These are phyloP conservation scores for Chromera velia DNA, from an alignment of 73 alveolate species.

Conservation along the genomic window DNA sequence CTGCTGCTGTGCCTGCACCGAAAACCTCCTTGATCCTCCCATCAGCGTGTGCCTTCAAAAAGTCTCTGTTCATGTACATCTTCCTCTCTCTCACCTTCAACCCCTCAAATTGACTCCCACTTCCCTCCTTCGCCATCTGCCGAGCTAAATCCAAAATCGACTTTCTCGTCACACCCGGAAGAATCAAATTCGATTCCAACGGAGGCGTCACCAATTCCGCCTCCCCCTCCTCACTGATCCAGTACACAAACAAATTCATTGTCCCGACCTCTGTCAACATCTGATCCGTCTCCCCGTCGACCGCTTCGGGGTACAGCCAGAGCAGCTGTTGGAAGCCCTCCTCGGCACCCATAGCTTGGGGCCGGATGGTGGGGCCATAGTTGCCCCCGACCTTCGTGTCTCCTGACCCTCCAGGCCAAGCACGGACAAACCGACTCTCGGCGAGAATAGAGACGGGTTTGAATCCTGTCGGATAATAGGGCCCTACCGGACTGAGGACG, in stretches of 20 bases:
- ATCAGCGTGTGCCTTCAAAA: slow-evolving; percentile 40
- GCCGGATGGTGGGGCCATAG: slow-evolving; percentile 71
- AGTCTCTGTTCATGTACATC: slow-evolving; percentile 25
- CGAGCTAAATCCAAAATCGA: slow-evolving; percentile 30
- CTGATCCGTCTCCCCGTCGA: too few species aligned
- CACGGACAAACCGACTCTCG: too few species aligned
- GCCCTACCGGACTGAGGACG: slow-evolving; percentile 73
- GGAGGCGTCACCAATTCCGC: slow-evolving; percentile 51
- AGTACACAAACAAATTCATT: slow-evolving; percentile 50
- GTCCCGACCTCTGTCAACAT: slow-evolving; percentile 55
- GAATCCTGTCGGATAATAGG: slow-evolving; percentile 61
- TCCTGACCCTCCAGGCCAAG: too few species aligned
- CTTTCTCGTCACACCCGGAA: slow-evolving; percentile 46
- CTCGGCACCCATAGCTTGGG: slow-evolving; percentile 45
- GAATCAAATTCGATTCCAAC: slow-evolving; percentile 46
- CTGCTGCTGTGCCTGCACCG: slow-evolving; percentile 46
- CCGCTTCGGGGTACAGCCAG: slow-evolving; percentile 63
- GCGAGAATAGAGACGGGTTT: not conserved
- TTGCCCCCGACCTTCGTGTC: too few species aligned
- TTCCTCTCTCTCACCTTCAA: not conserved
- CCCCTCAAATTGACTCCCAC: too few species aligned
- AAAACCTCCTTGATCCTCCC: slow-evolving; percentile 47
- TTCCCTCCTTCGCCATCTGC: slow-evolving; percentile 10
- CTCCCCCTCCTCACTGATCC: slow-evolving; percentile 41
- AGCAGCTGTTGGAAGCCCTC: slow-evolving; percentile 66